Evolutionary conservation across 495 filamentous ascomycete genomes (phyloP).

Genomic region (Tuber borchii): DNA sequence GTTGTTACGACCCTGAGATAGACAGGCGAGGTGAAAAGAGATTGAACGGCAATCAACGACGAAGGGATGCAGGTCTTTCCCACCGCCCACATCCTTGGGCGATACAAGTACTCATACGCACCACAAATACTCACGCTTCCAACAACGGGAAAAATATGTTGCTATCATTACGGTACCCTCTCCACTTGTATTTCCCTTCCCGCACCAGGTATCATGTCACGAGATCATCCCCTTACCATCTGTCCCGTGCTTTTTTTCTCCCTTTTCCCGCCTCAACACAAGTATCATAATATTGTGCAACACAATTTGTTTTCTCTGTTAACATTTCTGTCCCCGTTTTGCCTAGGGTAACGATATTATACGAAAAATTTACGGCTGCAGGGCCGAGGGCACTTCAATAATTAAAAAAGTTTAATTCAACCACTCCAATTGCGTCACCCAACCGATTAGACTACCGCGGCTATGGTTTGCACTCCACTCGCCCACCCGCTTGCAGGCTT

Average conservation of each 20-base stretch:
- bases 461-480: not conserved
- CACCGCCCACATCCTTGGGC: conserved; percentile 17
- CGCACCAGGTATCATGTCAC: not conserved
- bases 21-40: not conserved
- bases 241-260: not conserved
- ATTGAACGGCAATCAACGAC: conserved; percentile 15
- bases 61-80: conserved; percentile 9
- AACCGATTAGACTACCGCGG: not conserved
- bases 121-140: not conserved
- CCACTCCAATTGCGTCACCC: not conserved
- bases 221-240: not conserved
- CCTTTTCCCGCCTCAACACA: not conserved
- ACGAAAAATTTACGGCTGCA: not conserved
- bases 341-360: not conserved
- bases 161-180: not conserved
- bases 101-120: no score
- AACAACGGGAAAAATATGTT: not conserved
- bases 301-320: not conserved
- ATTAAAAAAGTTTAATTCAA: conserved; percentile 1
- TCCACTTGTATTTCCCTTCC: not conserved
- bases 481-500: not conserved
- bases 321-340: not conserved
- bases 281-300: no score
- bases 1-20: not conserved
- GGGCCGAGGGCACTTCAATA: not conserved